Percentiles rank a stretch among this genome's conserved stretches.
These are phyloP conservation scores for Penicillium canescens DNA, from an alignment of 495 filamentous ascomycete species.

Conservation along the genomic window DNA sequence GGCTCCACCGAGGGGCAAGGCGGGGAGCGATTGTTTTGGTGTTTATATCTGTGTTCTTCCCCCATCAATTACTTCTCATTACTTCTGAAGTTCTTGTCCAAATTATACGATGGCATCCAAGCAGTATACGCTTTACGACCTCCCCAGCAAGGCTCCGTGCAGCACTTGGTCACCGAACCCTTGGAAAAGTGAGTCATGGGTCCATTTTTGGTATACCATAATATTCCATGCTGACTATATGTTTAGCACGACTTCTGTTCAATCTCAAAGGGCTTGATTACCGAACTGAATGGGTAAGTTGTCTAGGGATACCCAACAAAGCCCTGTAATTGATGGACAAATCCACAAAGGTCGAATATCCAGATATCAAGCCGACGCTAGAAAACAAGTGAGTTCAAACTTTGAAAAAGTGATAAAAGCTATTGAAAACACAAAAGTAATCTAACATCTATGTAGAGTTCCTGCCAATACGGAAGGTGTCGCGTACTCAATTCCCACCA, in stretches of 20 bases:
- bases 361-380: slow-evolving; percentile 52
- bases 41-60: too few species aligned
- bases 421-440: neutral
- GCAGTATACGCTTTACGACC: slow-evolving; percentile 48
- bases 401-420: neutral
- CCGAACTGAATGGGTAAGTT: slow-evolving; percentile 58
- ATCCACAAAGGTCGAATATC: slow-evolving; percentile 48
- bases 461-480: slow-evolving; percentile 36
- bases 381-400: slow-evolving; percentile 39
- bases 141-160: slow-evolving; percentile 48
- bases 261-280: slow-evolving; percentile 66
- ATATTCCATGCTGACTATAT: neutral
- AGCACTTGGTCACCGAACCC: slow-evolving; percentile 58
- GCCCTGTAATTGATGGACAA: neutral
- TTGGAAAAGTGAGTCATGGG: slow-evolving; percentile 54
- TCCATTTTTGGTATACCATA: too few species aligned
- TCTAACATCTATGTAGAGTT: slow-evolving; percentile 19
- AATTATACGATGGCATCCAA: neutral
- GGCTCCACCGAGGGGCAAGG: too few species aligned
- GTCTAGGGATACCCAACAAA: neutral
- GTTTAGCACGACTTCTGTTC: slow-evolving; percentile 54
- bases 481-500: slow-evolving; percentile 55
- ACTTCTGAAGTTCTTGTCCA: too few species aligned
- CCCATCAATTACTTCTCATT: too few species aligned
- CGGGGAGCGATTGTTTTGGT: too few species aligned